phyloP scores from a whole-genome alignment of 2,329 filamentous ascomycete genomes.

The Colletotrichum cereale region DNA sequence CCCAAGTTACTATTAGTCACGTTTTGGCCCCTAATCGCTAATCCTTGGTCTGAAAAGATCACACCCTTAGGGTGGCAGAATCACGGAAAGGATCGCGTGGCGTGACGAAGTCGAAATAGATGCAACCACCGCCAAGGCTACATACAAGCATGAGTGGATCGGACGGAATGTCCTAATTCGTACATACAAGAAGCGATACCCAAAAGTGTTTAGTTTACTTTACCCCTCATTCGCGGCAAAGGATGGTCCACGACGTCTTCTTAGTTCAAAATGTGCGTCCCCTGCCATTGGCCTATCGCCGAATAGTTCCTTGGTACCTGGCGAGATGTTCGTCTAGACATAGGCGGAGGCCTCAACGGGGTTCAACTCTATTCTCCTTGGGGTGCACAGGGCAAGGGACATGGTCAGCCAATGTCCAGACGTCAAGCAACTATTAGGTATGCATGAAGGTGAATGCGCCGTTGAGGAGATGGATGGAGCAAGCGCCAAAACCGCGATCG shows the following conservation, averaged over 20 bases:
- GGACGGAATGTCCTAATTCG: constrained; percentile 11
- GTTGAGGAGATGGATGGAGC: not conserved
- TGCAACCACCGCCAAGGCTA: not conserved
- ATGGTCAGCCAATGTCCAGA: not conserved
- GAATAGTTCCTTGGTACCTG: not conserved
- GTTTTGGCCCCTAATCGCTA: too few species aligned
- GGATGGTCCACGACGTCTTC: not conserved
- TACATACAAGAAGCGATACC: constrained; percentile 33
- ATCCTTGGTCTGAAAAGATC: too few species aligned
- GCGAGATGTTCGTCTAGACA: constrained; percentile 7
- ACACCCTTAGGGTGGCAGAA: not conserved
- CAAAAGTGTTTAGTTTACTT: not conserved
- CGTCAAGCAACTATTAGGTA: constrained; percentile 20
- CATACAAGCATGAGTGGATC: not conserved
- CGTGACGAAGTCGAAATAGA: not conserved
- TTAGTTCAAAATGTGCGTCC: not conserved
- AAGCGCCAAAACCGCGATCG: constrained; percentile 36
- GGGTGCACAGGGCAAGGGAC: not conserved
- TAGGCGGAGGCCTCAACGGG: constrained; percentile 25
- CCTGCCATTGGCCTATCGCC: not conserved
- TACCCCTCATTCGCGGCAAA: not conserved
- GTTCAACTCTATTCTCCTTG: not conserved
- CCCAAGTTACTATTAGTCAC: too few species aligned
- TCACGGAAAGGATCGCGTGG: not conserved
- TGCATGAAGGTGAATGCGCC: constrained; percentile 14